Conservation (phyloP, 2,329 filamentous ascomycete genomes). For the Exophiala sideris region DNA sequence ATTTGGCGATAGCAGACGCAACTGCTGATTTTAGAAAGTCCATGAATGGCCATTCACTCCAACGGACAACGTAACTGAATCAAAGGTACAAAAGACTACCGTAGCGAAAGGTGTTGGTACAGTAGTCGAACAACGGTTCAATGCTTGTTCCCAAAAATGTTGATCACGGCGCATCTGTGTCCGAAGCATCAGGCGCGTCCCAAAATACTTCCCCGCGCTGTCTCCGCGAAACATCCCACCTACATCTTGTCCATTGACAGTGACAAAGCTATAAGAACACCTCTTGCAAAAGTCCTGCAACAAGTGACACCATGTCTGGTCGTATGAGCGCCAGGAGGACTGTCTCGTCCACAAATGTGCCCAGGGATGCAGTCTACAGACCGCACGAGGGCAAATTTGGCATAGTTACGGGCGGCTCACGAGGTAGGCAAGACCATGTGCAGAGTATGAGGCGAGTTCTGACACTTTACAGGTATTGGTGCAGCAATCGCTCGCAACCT, state of each 20-base stretch:
- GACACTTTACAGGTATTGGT: conserved; percentile 63
- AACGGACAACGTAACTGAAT: not conserved
- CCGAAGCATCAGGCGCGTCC: not conserved
- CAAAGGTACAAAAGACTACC: not conserved
- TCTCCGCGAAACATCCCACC: conserved; percentile 7
- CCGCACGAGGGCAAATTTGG: conserved; percentile 70
- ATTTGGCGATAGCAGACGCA: conserved; percentile 92
- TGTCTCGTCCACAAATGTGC: conserved; percentile 25
- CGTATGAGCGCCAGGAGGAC: conserved; percentile 1
- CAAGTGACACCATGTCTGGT: not conserved
- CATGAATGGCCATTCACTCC: conserved; percentile 53
- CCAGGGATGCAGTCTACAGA: conserved; percentile 27
- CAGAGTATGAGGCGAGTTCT: not conserved
- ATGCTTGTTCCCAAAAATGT: not conserved
- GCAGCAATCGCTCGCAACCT: conserved; percentile 66
- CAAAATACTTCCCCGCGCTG: conserved; percentile 16
- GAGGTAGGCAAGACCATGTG: conserved; percentile 53
- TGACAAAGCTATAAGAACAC: not conserved
- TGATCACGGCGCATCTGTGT: conserved; percentile 8
- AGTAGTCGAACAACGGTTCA: not conserved
- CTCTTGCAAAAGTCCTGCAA: not conserved
- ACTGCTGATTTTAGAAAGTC: conserved; percentile 98
- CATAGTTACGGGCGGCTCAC: conserved; percentile 74
- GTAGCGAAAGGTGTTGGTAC: not conserved
- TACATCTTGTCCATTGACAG: not conserved